Evolutionary conservation across 495 filamentous ascomycete genomes (phyloP).

Genomic region (Chaetomium cochliodes): DNA sequence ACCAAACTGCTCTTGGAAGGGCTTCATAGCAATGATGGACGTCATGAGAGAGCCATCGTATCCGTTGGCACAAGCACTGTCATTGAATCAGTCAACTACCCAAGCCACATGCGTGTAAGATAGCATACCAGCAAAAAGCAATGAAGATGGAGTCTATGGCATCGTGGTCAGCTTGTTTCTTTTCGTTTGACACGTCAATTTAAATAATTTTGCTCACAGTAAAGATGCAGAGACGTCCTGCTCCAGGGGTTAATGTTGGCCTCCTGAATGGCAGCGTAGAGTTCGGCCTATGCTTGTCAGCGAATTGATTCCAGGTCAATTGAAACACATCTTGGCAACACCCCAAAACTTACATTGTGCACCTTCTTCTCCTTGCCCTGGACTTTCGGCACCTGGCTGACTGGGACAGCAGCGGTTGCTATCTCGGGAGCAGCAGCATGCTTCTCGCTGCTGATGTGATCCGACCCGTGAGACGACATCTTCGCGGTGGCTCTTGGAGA

Average conservation of each 20-base stretch:
- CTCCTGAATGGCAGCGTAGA: conserved; percentile 57
- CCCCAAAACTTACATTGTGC: conserved; percentile 47
- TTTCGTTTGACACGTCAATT: no score
- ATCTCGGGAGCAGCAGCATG: conserved; percentile 17
- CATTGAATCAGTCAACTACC: neutral
- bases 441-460: conserved; percentile 34
- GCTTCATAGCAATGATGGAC: conserved; percentile 42
- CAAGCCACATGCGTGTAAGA: no score
- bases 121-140: conserved; percentile 43
- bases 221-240: conserved; percentile 53
- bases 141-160: conserved; percentile 40
- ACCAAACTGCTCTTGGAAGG: conserved; percentile 42
- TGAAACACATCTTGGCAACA: neutral
- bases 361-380: conserved; percentile 48
- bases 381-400: conserved; percentile 32
- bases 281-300: conserved; percentile 48
- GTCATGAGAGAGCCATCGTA: conserved; percentile 52
- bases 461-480: conserved; percentile 38
- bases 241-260: conserved; percentile 56
- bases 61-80: conserved; percentile 50
- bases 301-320: no score
- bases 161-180: neutral
- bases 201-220: conserved; percentile 42
- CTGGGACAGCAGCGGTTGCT: conserved; percentile 12
- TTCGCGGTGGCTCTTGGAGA: conserved; percentile 13